Evolutionary conservation across 257 asterid genomes (phyloP).

Genomic region (Rehmannia glutinosa): DNA sequence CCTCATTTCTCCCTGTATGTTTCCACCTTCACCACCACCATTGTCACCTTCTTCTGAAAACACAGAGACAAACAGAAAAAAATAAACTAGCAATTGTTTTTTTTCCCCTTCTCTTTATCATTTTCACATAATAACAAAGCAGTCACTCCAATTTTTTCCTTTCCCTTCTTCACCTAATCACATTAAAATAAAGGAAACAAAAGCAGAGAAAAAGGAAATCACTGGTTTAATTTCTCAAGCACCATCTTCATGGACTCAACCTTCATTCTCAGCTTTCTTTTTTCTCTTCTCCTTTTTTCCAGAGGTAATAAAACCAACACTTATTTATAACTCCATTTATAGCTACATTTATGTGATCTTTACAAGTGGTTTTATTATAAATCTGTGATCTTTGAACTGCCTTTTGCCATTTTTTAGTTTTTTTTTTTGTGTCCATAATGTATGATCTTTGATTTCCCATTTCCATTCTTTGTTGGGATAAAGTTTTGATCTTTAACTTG

Average conservation of each 20-base stretch:
- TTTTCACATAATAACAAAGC: slow-evolving; percentile 20
- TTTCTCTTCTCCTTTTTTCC: slow-evolving; percentile 37
- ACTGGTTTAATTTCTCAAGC: background rate
- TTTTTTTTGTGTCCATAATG: background rate
- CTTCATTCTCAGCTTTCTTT: slow-evolving; percentile 25
- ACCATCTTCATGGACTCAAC: slow-evolving; percentile 35
- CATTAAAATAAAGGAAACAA: background rate
- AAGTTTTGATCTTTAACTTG: background rate
- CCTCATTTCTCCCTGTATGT: slow-evolving; percentile 1
- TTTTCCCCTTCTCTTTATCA: background rate
- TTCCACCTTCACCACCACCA: slow-evolving; percentile 1
- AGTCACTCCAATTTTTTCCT: slow-evolving; percentile 15
- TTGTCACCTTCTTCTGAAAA: too few species aligned
- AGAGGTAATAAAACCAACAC: slow-evolving; percentile 40
- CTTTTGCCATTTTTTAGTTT: too few species aligned
- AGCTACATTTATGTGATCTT: background rate
- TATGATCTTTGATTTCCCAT: background rate
- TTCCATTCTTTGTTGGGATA: background rate
- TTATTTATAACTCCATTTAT: background rate
- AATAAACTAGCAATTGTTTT: background rate
- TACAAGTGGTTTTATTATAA: too few species aligned
- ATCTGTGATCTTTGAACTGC: too few species aligned
- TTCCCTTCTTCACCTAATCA: background rate
- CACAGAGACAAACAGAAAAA: too few species aligned
- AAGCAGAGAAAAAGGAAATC: background rate